Evolutionary conservation across 1,284 basidiomycete genomes (phyloP), one percentile per base, ranked within the genome.

Genomic region (Papiliotrema flavescens): DNA sequence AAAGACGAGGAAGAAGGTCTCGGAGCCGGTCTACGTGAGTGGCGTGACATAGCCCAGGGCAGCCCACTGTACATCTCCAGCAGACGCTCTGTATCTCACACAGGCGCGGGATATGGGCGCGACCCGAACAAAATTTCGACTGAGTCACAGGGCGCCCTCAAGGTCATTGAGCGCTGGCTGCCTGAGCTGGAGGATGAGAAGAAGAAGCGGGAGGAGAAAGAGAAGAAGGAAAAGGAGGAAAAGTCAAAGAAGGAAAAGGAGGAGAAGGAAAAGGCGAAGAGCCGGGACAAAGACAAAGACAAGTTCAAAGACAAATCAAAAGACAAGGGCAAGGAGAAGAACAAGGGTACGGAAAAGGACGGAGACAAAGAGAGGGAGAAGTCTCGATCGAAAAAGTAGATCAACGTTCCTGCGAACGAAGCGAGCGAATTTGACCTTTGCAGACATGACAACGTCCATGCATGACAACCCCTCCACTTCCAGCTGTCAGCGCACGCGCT

Each of bases 351-450:
- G 20, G 49, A 43, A 2, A 44, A 44, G n/a, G 37, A 32, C 23
- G n/a, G 45, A 7, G 44, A 56, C 13, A 55, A 51, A 28, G 44
- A 47, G 24, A 47, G 53, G 24, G 37, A 49, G n/a, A 53, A 52
- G 40, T 44, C 34, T 3, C 39, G 40, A 15, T 47, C 58, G 23
- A 49, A 49, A 40, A 53, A 52, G 15, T 39, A 54, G 46, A 42
- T 20, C 32, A 36, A 47, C 46, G 39, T 35, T 34, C 20, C 17
- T n/a, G 11, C 28, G 9, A 34, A 7, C 13, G n/a, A n/a, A n/a
- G n/a, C n/a, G n/a, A n/a, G n/a, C n/a, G n/a, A 46, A 15, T 46
- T 14, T 22, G 20, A n/a, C n/a, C n/a, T n/a, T n/a, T n/a, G n/a
- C n/a, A 32, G 28, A 32, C 28, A 32, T 32, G 28, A 32, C 28